A percentile compares a stretch with the other conserved stretches of the same genome.
These are phyloP conservation scores for Aegilops longissima DNA, from an alignment of 176 grass and related monocot genomes.

Conservation along the genomic window DNA sequence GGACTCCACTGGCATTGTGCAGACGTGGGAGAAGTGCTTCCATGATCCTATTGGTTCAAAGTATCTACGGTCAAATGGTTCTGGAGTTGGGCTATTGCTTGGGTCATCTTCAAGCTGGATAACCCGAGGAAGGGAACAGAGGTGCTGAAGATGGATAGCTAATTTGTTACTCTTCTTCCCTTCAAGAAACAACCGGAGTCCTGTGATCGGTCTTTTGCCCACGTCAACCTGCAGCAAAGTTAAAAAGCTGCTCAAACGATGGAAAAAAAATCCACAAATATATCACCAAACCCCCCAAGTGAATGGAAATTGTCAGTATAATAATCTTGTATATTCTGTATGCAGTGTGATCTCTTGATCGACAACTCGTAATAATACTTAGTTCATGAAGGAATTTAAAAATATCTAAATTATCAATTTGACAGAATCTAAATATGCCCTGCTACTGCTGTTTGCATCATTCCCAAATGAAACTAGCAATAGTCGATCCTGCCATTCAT, in stretches of 20 bases:
- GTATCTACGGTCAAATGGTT: conserved; percentile 67
- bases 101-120: conserved; percentile 67
- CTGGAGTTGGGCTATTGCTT: conserved; percentile 41
- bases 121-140: conserved; percentile 82
- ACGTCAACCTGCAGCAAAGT: conserved; percentile 58
- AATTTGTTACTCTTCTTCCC: conserved; percentile 89
- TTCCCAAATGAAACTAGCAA: too few species aligned
- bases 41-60: conserved; percentile 73
- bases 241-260: not conserved
- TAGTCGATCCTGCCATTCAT: too few species aligned
- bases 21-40: conserved; percentile 90
- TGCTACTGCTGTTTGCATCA: too few species aligned
- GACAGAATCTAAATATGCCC: too few species aligned
- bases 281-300: too few species aligned
- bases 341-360: too few species aligned
- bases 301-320: too few species aligned
- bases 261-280: not conserved
- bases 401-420: too few species aligned
- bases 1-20: conserved; percentile 74
- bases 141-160: conserved; percentile 90
- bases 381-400: too few species aligned
- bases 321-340: too few species aligned
- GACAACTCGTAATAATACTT: too few species aligned
- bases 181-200: conserved; percentile 81
- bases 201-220: conserved; percentile 75